Percentiles rank a stretch among this genome's conserved stretches.
These are phyloP conservation scores for Apiospora pterosperma DNA, from an alignment of 2,329 filamentous ascomycete genomes.

Conservation along the genomic window DNA sequence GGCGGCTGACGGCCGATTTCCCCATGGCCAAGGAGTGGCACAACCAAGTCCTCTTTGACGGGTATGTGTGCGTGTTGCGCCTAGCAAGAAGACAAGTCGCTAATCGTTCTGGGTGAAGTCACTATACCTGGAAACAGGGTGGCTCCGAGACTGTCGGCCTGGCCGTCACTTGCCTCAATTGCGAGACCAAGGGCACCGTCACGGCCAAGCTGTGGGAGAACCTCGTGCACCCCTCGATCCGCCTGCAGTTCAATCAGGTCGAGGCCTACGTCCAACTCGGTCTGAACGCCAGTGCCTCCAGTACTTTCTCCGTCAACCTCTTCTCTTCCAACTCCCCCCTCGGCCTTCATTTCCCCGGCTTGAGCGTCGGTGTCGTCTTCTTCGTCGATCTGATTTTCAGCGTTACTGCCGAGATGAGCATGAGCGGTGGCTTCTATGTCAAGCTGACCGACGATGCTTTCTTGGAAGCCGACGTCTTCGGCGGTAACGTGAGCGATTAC, in stretches of 20 bases:
- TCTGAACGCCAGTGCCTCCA: slow-evolving; percentile 38
- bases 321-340: slow-evolving; percentile 41
- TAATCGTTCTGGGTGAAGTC: not conserved
- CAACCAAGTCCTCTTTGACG: slow-evolving; percentile 6
- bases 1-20: slow-evolving; percentile 4
- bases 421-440: slow-evolving; percentile 51
- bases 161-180: slow-evolving; percentile 40
- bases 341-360: slow-evolving; percentile 37
- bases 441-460: slow-evolving; percentile 43
- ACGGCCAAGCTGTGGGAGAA: slow-evolving; percentile 40
- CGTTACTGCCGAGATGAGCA: slow-evolving; percentile 44
- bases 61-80: not conserved
- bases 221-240: slow-evolving; percentile 37
- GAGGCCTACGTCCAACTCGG: slow-evolving; percentile 50
- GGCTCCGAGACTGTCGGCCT: slow-evolving; percentile 18
- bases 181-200: slow-evolving; percentile 48
- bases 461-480: slow-evolving; percentile 37
- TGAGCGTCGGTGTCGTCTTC: slow-evolving; percentile 45
- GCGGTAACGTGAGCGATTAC: slow-evolving; percentile 29
- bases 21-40: slow-evolving; percentile 2
- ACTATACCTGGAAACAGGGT: not conserved
- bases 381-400: slow-evolving; percentile 50
- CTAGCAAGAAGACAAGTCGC: not conserved
- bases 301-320: slow-evolving; percentile 51
- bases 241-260: slow-evolving; percentile 45